Base-by-base conservation (phyloP, 495 filamentous ascomycete genomes). In the Hypomontagnella submonticulosa region DNA sequence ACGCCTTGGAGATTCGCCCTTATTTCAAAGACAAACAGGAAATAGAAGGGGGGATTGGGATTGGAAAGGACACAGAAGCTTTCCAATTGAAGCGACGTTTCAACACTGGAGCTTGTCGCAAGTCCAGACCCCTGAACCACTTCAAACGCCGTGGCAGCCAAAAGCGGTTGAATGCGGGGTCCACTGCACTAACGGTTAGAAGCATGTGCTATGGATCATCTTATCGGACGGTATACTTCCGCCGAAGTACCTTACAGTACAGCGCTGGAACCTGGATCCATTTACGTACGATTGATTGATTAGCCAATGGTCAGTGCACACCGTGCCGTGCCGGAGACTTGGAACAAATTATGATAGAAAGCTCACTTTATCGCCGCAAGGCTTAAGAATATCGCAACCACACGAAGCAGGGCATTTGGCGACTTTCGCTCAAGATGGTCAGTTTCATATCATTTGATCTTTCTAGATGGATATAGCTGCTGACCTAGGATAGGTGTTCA, bases 401-500 rank as follows among this genome's bases (percentile, higher is more conserved):
- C 50, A 52, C 11, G 3, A 51, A 51, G 15, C 10, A 64, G 44
- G 30, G 41, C 33, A 10, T 8, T 32, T 20, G 51, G 46, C 43
- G 9, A 7, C 56, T 2, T 44, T 64, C 50, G 56, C 55, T 38
- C 66, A 69, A 63, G 56, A 69, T 69, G 66, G 66, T 69, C 16
- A 61, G 60, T n/a, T 18, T 3, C 18, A 12, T 9, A 0, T 4
- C 32, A 10, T 23, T 27, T 32, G 1, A 15, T 54, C 34, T 4
- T 15, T 13, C 23, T 0, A 16, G 0, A 9, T 6, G 9, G 18
- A 10, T 42, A 9, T 15, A 54, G 11, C 20, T 43, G 4, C 42
- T 70, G 48, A 70, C 34, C 15, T 19, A 1, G 49, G 7, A 10
- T 57, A 90, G 95, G 91, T 95, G 73, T 87, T 92, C 80, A 89